Evolutionary conservation across 176 grass and related monocot genomes (phyloP).

Genomic region (Musa beccarii): DNA sequence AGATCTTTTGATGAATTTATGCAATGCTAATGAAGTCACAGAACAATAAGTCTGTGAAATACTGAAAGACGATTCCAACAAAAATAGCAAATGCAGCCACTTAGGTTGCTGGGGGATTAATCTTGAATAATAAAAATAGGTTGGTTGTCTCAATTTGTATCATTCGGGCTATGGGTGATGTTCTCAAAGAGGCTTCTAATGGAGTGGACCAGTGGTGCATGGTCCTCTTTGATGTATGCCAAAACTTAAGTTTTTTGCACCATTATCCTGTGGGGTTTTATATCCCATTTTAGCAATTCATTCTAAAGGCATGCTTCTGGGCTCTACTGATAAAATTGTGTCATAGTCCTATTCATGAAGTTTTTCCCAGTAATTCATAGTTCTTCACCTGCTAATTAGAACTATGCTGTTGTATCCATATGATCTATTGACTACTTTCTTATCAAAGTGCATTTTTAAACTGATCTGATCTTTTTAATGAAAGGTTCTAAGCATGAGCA

Average conservation of each 20-base stretch:
- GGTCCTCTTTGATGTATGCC: too few species aligned
- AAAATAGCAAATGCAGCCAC: too few species aligned
- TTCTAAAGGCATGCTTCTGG: background rate
- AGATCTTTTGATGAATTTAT: background rate
- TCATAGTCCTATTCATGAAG: background rate
- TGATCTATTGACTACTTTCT: background rate
- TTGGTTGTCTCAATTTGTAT: too few species aligned
- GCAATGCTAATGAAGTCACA: too few species aligned
- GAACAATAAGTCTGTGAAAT: too few species aligned
- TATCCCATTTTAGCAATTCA: background rate
- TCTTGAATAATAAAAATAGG: too few species aligned
- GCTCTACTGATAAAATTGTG: background rate
- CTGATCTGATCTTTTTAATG: slow-evolving; percentile 6
- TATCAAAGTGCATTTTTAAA: background rate
- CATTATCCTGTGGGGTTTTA: background rate
- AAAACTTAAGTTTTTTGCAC: background rate
- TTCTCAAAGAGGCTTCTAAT: too few species aligned
- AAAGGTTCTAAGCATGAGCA: slow-evolving; percentile 99
- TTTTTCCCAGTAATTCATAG: background rate
- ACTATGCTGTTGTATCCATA: background rate
- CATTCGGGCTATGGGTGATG: too few species aligned
- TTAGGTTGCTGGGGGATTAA: too few species aligned
- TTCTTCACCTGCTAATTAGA: background rate
- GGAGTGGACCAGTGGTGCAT: too few species aligned
- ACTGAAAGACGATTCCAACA: too few species aligned